Evolutionary conservation across 257 asterid genomes (phyloP).

Genomic region (Solanum corneliomulleri): DNA sequence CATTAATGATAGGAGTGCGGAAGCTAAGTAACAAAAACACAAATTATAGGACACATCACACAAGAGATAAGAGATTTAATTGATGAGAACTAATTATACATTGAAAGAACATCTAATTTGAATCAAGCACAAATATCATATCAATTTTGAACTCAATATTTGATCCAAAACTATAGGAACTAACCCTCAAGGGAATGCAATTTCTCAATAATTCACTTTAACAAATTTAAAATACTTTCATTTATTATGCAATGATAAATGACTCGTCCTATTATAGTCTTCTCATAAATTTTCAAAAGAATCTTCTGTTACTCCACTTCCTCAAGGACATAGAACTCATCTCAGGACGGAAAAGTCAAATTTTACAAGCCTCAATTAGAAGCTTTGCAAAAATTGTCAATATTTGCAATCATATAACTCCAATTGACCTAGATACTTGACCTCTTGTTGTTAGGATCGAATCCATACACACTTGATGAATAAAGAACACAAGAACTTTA

Average conservation of each 20-base stretch:
- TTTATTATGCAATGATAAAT: too few relatives aligned
- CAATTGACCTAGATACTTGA: neutral
- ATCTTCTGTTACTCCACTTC: neutral
- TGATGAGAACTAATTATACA: neutral
- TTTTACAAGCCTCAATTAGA: neutral
- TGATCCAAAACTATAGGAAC: neutral
- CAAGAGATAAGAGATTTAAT: neutral
- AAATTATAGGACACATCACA: neutral
- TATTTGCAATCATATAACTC: neutral
- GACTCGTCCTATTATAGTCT: neutral
- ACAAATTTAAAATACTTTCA: neutral
- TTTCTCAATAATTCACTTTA: neutral
- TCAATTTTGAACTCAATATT: neutral
- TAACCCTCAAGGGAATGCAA: neutral
- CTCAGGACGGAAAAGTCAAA: neutral
- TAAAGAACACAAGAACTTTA: too few relatives aligned
- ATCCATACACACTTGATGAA: too few relatives aligned
- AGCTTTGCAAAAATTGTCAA: neutral
- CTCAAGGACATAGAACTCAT: neutral
- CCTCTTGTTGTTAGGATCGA: neutral
- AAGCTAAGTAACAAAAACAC: too few relatives aligned
- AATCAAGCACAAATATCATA: neutral
- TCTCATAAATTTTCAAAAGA: too few relatives aligned
- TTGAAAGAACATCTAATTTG: neutral
- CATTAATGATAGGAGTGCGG: too few relatives aligned